These are phyloP conservation scores for Papiliotrema nemorosa DNA, from an alignment of 1,284 basidiomycete genomes.

Conservation along the genomic window DNA sequence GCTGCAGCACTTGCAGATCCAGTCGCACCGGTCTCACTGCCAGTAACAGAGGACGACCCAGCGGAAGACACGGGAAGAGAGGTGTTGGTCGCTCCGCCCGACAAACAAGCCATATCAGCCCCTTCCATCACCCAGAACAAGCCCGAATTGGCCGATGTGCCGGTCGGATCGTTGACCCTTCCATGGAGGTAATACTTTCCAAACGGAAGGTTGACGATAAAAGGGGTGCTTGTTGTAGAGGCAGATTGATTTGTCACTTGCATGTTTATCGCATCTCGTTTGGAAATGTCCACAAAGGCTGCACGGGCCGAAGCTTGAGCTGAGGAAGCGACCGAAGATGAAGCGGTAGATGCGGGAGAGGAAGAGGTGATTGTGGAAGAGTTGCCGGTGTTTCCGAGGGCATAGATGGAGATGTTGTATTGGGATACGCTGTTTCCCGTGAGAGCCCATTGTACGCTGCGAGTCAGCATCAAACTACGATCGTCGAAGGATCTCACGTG, in stretches of 20 bases:
- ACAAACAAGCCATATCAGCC: slow-evolving; percentile 28
- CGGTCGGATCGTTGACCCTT: slow-evolving; percentile 15
- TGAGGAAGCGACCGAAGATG: not conserved
- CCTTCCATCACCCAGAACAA: slow-evolving; percentile 31
- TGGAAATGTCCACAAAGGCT: not conserved
- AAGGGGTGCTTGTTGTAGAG: not conserved
- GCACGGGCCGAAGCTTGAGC: not conserved
- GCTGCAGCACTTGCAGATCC: not conserved
- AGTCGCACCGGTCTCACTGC: not conserved
- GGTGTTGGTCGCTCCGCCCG: slow-evolving; percentile 5
- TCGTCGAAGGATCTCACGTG: too few species aligned
- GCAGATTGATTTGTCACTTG: not conserved
- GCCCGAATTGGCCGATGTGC: slow-evolving; percentile 13
- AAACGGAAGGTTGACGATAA: slow-evolving; percentile 8
- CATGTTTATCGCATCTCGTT: not conserved
- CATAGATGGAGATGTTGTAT: not conserved
- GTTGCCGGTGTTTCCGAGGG: not conserved
- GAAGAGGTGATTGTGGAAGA: not conserved
- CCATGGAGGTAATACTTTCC: slow-evolving; percentile 36
- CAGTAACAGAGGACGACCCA: slow-evolving; percentile 1
- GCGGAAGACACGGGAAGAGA: too few species aligned
- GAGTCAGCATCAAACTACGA: not conserved
- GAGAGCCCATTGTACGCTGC: not conserved
- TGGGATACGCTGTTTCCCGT: not conserved
- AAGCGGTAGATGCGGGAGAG: not conserved